Evolutionary conservation across 805 yeast genomes (phyloP).

Genomic region (Lipomyces orientalis): DNA sequence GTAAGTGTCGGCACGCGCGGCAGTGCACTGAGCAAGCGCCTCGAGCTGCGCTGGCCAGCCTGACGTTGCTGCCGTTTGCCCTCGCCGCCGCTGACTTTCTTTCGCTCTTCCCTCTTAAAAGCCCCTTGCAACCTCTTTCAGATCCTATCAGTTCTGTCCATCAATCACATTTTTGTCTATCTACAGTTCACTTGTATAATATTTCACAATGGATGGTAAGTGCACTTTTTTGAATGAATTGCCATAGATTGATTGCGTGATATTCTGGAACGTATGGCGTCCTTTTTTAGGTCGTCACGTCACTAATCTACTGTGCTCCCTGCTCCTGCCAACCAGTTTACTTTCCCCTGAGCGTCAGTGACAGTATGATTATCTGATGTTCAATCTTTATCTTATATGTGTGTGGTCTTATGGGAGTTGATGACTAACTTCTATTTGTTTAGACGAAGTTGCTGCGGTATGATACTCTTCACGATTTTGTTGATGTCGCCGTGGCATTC

Average conservation of each 20-base stretch:
- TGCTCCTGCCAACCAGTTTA: not conserved
- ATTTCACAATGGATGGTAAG: conserved; percentile 36
- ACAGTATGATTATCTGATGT: not conserved
- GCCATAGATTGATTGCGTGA: not conserved
- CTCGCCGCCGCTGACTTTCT: conserved; percentile 10
- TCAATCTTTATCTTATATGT: not conserved
- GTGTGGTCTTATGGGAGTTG: conserved; percentile 11
- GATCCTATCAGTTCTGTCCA: not conserved
- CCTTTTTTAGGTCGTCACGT: not conserved
- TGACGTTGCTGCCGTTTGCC: not conserved
- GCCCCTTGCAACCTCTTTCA: conserved; percentile 13
- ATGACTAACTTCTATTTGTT: conserved; percentile 15
- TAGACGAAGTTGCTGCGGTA: conserved; percentile 58
- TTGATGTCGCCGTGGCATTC: not conserved
- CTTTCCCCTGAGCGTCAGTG: not conserved
- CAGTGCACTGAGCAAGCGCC: conserved; percentile 1
- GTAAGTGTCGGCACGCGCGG: conserved; percentile 22
- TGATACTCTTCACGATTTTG: conserved; percentile 37
- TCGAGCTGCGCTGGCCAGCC: not conserved
- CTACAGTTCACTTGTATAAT: conserved; percentile 1
- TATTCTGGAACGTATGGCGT: not conserved
- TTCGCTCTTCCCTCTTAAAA: conserved; percentile 15
- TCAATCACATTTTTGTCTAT: not conserved
- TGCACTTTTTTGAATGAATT: conserved; percentile 6
- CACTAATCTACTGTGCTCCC: not conserved